A percentile compares a stretch with the other conserved stretches of the same genome.
phyloP scores from a whole-genome alignment of 2,329 filamentous ascomycete species.

The Lizonia empirigonia region DNA sequence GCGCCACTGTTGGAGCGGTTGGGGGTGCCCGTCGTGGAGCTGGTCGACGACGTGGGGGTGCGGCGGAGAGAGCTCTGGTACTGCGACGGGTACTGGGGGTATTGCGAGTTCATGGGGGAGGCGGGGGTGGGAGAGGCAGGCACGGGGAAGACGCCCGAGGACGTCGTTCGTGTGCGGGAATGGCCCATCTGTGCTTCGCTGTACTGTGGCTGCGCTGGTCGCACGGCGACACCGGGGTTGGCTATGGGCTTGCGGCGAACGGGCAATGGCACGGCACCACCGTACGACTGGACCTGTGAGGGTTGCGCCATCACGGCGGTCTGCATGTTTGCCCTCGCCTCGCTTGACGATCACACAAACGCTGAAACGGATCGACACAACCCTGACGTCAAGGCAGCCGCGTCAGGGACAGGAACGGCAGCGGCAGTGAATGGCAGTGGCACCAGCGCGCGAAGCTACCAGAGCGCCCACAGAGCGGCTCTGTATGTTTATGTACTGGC shows the following conservation, averaged over 20 bases:
- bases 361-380: constrained; percentile 34
- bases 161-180: constrained; percentile 46
- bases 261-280: constrained; percentile 29
- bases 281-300: constrained; percentile 32
- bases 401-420: constrained; percentile 26
- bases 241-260: constrained; percentile 45
- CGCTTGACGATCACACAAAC: constrained; percentile 23
- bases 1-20: constrained; percentile 59
- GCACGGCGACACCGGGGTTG: constrained; percentile 39
- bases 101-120: constrained; percentile 39
- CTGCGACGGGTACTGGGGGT: constrained; percentile 41
- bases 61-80: constrained; percentile 52
- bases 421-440: constrained; percentile 13
- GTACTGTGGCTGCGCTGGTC: constrained; percentile 35
- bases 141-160: constrained; percentile 43
- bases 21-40: constrained; percentile 60
- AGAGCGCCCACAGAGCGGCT: constrained; percentile 11
- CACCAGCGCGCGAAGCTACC: constrained; percentile 8
- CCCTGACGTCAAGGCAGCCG: constrained; percentile 33
- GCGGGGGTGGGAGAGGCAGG: constrained; percentile 30
- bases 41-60: constrained; percentile 73
- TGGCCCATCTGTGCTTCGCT: constrained; percentile 37
- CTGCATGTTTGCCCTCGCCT: constrained; percentile 33
- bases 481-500: constrained; percentile 29
- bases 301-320: constrained; percentile 35